A percentile compares a stretch with the other conserved stretches of the same genome.
These are phyloP conservation scores for Rostrohypoxylon terebratum DNA, from an alignment of 495 filamentous ascomycete genomes.

Conservation along the genomic window DNA sequence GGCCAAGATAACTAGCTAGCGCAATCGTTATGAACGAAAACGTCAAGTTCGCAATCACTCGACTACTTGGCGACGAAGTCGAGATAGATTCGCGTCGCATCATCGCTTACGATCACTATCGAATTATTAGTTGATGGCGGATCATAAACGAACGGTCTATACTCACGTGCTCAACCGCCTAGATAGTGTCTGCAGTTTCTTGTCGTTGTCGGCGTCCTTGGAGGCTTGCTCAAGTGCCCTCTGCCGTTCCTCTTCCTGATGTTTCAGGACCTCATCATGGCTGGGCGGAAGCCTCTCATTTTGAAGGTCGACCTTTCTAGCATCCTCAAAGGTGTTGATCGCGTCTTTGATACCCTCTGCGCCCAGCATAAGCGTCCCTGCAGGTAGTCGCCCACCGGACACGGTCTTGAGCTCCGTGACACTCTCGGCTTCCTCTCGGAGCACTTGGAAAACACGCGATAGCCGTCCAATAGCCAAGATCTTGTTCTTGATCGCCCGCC, in stretches of 20 bases:
- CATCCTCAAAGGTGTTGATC: slow-evolving; percentile 97
- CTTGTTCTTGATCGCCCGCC: slow-evolving; percentile 98
- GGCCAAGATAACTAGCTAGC: slow-evolving; percentile 37
- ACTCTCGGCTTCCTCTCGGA: slow-evolving; percentile 95
- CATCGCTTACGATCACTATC: slow-evolving; percentile 50
- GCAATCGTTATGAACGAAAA: slow-evolving; percentile 26
- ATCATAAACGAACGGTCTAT: background rate
- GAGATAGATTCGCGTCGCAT: slow-evolving; percentile 29
- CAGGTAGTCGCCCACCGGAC: slow-evolving; percentile 89
- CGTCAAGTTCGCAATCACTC: slow-evolving; percentile 27
- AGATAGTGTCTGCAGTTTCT: slow-evolving; percentile 83
- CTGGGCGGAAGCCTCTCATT: slow-evolving; percentile 93
- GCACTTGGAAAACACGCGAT: slow-evolving; percentile 97
- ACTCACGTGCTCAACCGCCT: slow-evolving; percentile 96
- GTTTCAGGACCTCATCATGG: slow-evolving; percentile 88
- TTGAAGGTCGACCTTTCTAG: slow-evolving; percentile 96
- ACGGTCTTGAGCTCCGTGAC: slow-evolving; percentile 98
- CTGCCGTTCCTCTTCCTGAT: slow-evolving; percentile 79
- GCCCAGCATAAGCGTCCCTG: slow-evolving; percentile 96
- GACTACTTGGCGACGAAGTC: slow-evolving; percentile 26
- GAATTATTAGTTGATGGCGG: slow-evolving; percentile 18
- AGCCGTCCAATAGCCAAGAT: slow-evolving; percentile 96
- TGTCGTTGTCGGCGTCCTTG: slow-evolving; percentile 90
- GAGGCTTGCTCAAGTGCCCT: slow-evolving; percentile 86
- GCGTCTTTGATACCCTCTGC: slow-evolving; percentile 99